Base-by-base conservation (phyloP, 768 basidiomycete genomes). In the Naematelia encephala region DNA sequence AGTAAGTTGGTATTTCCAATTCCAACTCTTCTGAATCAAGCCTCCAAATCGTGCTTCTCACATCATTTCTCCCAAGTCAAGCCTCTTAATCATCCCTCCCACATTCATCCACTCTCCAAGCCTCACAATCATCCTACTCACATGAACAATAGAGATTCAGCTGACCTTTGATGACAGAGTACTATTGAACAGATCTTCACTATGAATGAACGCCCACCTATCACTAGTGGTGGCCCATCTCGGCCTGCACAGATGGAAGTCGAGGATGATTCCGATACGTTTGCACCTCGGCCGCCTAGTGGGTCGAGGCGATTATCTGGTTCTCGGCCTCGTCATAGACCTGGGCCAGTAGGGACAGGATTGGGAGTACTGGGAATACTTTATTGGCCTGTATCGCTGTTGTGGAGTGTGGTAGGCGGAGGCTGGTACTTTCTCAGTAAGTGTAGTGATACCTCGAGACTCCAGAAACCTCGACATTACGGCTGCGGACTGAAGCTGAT, bases 361-460 rank as follows among this genome's bases (percentile, higher is more conserved):
- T 42, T 67, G n/a, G 64, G 68, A 12, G 22, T 69, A 10, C 62
- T 66, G 58, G 49, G 61, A 10, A 16, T 67, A 1, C 51, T 77
- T 21, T 58, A 59, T 2, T 67, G 58, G 54, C 75, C 73, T 3
- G 34, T 74, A 10, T 57, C 57, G 12, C 28, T 74, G 14, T 47
- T 74, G 1, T 29, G 60, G 39, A 48, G 66, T 13, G 54, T 74
- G 14, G 56, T 76, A 5, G 56, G 60, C 13, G 68, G 70, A 3
- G 50, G 66, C 21, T 77, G 73, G 73, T 73, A 69, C 43, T 63
- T 75, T 45, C 44, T 77, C 43, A 69, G 73, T 74, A 27, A 66
- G 73, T 59, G 22, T n/a, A 0, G 28, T 45, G 14, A 19, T 11
- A 44, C n/a, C 19, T 44, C 34, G 22, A 42, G 25, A 34, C 45